A percentile compares a stretch with the other conserved stretches of the same genome.
Evolutionary conservation across 2,329 filamentous ascomycete species (phyloP).

Genomic region (Escovopsis weberi): DNA sequence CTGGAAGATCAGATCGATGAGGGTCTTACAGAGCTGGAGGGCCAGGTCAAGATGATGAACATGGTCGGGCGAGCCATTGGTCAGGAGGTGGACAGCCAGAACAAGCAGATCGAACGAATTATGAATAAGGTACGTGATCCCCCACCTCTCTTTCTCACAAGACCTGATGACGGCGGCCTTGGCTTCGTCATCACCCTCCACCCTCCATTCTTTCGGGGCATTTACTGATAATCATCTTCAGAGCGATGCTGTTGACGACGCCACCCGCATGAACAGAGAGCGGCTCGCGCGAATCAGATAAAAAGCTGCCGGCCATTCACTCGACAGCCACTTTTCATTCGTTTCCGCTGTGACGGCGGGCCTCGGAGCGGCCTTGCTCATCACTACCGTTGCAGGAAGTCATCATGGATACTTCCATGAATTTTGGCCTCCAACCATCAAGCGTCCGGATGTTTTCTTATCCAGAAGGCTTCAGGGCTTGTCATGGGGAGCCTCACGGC

Average conservation of each 20-base stretch:
- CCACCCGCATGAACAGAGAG: constrained; percentile 64
- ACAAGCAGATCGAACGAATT: constrained; percentile 60
- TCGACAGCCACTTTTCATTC: no score
- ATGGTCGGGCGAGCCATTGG: constrained; percentile 59
- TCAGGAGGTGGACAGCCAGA: constrained; percentile 62
- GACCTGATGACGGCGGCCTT: no score
- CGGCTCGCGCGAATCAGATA: constrained; percentile 48
- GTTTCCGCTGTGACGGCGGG: no score
- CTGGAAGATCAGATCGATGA: constrained; percentile 41
- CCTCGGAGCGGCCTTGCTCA: no score
- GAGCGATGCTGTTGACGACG: constrained; percentile 73
- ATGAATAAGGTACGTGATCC: constrained; percentile 48
- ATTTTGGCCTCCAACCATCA: no score
- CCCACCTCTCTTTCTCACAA: constrained; percentile 8
- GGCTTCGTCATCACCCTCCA: neutral
- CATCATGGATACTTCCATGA: no score
- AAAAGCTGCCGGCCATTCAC: neutral
- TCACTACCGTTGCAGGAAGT: no score
- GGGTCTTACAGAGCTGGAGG: constrained; percentile 49
- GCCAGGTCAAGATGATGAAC: constrained; percentile 58
- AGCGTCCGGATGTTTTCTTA: no score
- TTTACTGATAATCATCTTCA: constrained; percentile 23
- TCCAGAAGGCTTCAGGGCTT: no score
- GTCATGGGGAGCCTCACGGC: no score
- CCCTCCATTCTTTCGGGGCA: neutral